Base-by-base conservation (phyloP, 805 yeast species). In the Kockiozyma suomiensis region DNA sequence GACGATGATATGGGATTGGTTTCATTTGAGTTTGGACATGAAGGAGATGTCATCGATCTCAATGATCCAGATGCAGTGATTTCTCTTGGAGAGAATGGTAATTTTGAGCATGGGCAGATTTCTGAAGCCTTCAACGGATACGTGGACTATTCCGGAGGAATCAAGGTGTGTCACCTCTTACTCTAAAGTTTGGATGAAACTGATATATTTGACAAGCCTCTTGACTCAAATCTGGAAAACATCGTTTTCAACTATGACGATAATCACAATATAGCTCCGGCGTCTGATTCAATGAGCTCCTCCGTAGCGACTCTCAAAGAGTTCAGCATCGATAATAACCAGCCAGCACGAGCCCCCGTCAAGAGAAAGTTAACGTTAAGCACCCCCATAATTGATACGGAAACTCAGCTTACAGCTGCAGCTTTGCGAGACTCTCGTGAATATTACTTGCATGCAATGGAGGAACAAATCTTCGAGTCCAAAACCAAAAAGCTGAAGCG, bases 1-100 rank as follows among this genome's bases (percentile, higher is more conserved):
- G 53, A 62, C 28, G 65, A 59, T 13, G 66, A 62, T 47, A 30
- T 66, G 19, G 66, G 66, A n/a, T 30, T 48, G 10, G 65, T 58
- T 10, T 30, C 49, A 3, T 62, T 62, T 35, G 66, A 62, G 48
- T 60, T 62, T 41, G 61, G 61, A 10, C 38, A 55, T 13, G 50
- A 56, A 17, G 66, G 66, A 2, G 52, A 58, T 37, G 59, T 52
- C n/a, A 35, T 62, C 3, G 45, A 53, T 15, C 28, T 45, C 5
- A 25, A 45, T 15, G 12, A 41, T 21, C 28, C 15, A 12, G 46
- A 41, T 23, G 3, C 46, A 4, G 28, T 41, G 28, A 10, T 19
- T 4, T 13, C 28, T 26, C 13, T 10, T 21, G 46, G 28, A 26
- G 30, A 49, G 8, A 40, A 21, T 17, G 26, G 28, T 40, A 32